Evolutionary conservation across 345 rosid species (phyloP).

Genomic region (Sisymbrium irio): DNA sequence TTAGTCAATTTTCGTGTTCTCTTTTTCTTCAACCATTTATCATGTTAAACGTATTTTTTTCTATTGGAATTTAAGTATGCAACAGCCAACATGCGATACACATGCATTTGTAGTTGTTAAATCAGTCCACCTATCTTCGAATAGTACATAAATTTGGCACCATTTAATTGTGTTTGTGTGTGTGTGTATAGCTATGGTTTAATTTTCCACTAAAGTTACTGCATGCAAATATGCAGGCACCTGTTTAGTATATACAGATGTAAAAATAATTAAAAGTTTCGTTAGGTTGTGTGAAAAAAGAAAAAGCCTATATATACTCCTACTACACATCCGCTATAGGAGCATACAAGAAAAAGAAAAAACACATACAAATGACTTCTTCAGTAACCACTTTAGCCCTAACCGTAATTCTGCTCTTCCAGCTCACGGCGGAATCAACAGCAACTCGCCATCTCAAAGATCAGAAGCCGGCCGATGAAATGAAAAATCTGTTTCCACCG

Average conservation of each 20-base stretch:
- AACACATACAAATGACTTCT: constrained; percentile 15
- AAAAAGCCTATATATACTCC: constrained; percentile 14
- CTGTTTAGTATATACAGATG: background rate
- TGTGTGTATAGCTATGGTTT: background rate
- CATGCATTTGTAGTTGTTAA: constrained; percentile 28
- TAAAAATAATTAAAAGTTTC: background rate
- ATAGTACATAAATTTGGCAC: constrained; percentile 16
- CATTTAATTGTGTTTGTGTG: background rate
- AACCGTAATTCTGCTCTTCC: constrained; percentile 21
- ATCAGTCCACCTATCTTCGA: constrained; percentile 7
- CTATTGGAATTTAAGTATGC: constrained; percentile 6
- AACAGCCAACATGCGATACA: constrained; percentile 29
- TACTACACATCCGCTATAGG: background rate
- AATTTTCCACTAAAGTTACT: background rate
- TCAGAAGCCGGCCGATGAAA: constrained; percentile 7
- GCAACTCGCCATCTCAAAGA: constrained; percentile 19
- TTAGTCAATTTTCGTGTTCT: constrained; percentile 8
- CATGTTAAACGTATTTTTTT: constrained; percentile 10
- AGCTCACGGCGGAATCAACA: constrained; percentile 15
- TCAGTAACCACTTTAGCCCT: constrained; percentile 16
- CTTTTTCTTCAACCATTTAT: constrained; percentile 1
- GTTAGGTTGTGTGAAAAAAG: background rate
- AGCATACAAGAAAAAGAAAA: background rate
- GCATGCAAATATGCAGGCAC: background rate
- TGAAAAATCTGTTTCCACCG: constrained; percentile 13